phyloP scores from a whole-genome alignment of 148 eudicot genomes.

The Mesembryanthemum crystallinum region DNA sequence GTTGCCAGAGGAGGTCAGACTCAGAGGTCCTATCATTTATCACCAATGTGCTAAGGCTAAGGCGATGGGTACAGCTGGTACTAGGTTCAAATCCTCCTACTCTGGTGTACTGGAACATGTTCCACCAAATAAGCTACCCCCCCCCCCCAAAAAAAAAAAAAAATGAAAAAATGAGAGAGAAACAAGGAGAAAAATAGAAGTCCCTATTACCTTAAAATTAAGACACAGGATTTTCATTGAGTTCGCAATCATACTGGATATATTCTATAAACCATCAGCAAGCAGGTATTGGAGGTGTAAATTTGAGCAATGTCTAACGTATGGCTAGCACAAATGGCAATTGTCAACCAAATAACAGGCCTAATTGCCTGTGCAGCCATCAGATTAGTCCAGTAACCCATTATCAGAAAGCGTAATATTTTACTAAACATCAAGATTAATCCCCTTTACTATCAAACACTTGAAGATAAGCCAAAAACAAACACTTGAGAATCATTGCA shows the following conservation, averaged over 20 bases:
- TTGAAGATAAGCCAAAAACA: background rate
- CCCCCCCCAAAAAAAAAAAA: background rate
- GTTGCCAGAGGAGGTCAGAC: background rate
- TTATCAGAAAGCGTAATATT: too few species aligned
- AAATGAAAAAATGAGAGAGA: background rate
- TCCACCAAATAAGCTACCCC: background rate
- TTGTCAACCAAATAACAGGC: background rate
- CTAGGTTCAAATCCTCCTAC: background rate
- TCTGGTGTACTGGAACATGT: background rate
- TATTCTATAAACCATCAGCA: background rate
- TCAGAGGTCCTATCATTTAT: background rate
- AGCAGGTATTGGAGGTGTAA: background rate
- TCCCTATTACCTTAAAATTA: background rate
- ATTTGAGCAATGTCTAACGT: background rate
- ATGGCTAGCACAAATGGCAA: background rate
- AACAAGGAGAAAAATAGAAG: background rate
- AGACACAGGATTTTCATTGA: background rate
- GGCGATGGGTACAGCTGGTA: background rate
- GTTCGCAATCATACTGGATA: background rate
- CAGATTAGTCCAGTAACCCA: background rate
- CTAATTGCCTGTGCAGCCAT: background rate
- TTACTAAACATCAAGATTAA: too few species aligned
- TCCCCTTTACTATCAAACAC: background rate
- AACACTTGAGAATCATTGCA: background rate
- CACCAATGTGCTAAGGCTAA: background rate